Evolutionary conservation across 768 basidiomycete species (phyloP), one percentile per base, ranked within the genome.

Genomic region (Panus rudis): DNA sequence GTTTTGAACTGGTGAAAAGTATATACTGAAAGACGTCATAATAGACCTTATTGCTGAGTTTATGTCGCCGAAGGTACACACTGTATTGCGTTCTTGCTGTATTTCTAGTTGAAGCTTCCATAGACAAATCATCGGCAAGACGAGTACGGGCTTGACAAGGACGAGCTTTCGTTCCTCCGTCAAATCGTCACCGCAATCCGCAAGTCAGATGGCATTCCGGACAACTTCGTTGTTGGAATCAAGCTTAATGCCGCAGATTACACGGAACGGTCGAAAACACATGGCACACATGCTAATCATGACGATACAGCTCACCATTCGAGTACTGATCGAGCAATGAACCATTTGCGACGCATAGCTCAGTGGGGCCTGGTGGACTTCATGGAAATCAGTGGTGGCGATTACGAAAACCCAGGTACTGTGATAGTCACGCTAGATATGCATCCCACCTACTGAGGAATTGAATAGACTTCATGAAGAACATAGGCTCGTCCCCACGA

Each of bases 371-470:
- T 65, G 14, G 54, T 93, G 4, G 91, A 94, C 59, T 84, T 91
- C 54, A 78, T 94, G 39, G 91, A 94, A 61, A 76, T 94, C 46
- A 88, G 83, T 43, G 91, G 91, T 2, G 91, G 91, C 0, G 81
- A 83, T 56, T 94, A 93, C 51, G 86, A 90, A 54, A 75, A 71
- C 14, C 83, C 85, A 52, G 76, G 89, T 83, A 52, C n/a, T n/a
- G n/a, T n/a, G n/a, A n/a, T n/a, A n/a, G n/a, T n/a, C n/a, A n/a
- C n/a, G n/a, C n/a, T n/a, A n/a, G n/a, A n/a, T n/a, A n/a, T n/a
- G n/a, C n/a, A n/a, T n/a, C n/a, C n/a, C n/a, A n/a, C n/a, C n/a
- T n/a, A n/a, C 1, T 30, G n/a, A 30, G 22, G 4, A 25, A 10
- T 39, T 26, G 3, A 14, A 8, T 32, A 59, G 63, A 52, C 25